Conservation (phyloP, 495 filamentous ascomycete species). For the Xylaria acuta region DNA sequence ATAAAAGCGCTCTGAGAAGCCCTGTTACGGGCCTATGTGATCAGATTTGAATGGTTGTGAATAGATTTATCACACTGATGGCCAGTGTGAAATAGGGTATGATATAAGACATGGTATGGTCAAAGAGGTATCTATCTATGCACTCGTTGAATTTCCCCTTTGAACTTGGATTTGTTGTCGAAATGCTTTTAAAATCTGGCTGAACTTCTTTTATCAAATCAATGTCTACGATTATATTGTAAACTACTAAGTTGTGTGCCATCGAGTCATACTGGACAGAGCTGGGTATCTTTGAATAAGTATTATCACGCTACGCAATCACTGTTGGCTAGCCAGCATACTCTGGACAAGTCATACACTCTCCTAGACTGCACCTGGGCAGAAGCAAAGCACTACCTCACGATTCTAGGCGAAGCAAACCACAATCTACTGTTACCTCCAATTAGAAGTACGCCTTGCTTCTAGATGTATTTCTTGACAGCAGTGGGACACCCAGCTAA, state of each 20-base stretch:
- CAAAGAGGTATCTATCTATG: not conserved
- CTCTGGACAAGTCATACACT: not conserved
- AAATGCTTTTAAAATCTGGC: not conserved
- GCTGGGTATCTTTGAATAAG: not conserved
- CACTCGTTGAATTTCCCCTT: not conserved
- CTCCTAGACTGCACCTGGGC: too few relatives aligned
- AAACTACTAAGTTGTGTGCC: not conserved
- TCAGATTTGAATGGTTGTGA: not conserved
- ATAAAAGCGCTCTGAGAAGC: not conserved
- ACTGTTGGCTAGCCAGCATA: not conserved
- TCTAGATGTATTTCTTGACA: not conserved
- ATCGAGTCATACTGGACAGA: not conserved
- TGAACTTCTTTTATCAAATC: not conserved
- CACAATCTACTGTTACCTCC: not conserved
- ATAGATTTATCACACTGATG: not conserved
- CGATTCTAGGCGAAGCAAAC: not conserved
- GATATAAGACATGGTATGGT: not conserved
- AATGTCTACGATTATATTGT: not conserved
- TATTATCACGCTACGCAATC: not conserved
- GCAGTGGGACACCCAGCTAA: not conserved
- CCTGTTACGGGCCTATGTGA: not conserved
- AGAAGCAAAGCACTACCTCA: not conserved
- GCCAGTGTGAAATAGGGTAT: not conserved
- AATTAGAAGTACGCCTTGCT: not conserved
- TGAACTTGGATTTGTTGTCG: not conserved